Evolutionary conservation across 2,329 filamentous ascomycete genomes (phyloP).

Genomic region (Kalmusia sp.): DNA sequence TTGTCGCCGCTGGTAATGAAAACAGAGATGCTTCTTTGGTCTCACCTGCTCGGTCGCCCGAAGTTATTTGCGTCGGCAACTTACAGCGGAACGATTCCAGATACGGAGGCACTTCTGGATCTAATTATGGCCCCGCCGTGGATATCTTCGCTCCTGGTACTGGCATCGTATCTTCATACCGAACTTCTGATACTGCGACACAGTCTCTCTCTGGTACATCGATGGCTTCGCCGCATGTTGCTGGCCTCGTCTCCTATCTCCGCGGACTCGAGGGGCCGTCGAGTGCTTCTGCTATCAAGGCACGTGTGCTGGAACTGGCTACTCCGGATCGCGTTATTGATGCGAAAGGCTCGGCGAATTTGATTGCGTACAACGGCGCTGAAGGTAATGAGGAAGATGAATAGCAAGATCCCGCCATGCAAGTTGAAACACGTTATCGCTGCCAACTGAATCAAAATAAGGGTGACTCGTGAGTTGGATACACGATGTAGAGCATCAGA

Average conservation of each 20-base stretch:
- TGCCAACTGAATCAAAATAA: too few relatives aligned
- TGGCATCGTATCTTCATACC: slow-evolving; percentile 54
- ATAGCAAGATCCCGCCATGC: too few relatives aligned
- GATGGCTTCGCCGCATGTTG: slow-evolving; percentile 72
- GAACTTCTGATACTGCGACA: slow-evolving; percentile 49
- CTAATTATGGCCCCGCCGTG: slow-evolving; percentile 48
- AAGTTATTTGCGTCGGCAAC: slow-evolving; percentile 47
- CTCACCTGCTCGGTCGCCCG: slow-evolving; percentile 44
- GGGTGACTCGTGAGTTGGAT: too few relatives aligned
- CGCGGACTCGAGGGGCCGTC: slow-evolving; percentile 57
- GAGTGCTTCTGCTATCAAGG: slow-evolving; percentile 27
- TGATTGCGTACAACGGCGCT: slow-evolving; percentile 39
- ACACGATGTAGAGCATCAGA: too few relatives aligned
- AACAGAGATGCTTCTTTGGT: slow-evolving; percentile 27
- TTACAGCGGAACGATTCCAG: slow-evolving; percentile 32
- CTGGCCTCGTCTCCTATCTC: slow-evolving; percentile 72
- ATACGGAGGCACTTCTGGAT: slow-evolving; percentile 26
- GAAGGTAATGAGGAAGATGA: neutral
- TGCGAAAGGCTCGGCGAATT: slow-evolving; percentile 25
- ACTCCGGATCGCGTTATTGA: slow-evolving; percentile 30
- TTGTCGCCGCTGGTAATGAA: slow-evolving; percentile 47
- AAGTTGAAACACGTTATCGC: too few relatives aligned
- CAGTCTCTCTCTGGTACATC: slow-evolving; percentile 64
- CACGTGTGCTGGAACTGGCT: slow-evolving; percentile 27
- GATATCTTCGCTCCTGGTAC: slow-evolving; percentile 49